Evolutionary conservation across 495 filamentous ascomycete genomes (phyloP), one percentile per base, ranked within the genome.

Genomic region (Xylaria palmicola): DNA sequence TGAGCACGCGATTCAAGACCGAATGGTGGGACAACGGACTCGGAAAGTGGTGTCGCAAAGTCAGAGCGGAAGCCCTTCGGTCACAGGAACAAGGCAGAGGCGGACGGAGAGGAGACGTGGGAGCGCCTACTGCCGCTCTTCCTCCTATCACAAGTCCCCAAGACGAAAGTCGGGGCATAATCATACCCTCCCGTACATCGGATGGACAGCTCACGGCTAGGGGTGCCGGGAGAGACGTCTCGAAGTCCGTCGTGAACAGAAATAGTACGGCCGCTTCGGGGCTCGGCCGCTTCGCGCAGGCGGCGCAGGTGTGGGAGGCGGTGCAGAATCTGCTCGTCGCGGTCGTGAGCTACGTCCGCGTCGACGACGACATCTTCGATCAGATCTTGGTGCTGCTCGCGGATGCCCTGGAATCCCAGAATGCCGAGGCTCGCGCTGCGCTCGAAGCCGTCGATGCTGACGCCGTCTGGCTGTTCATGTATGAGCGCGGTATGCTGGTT

Each of bases 401-500:
- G 9, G 83, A 80, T 3, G 71, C 76, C 50, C 50, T 87, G 52
- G 82, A 80, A 4, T 72, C 77, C 49, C 54, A 67, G 27, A 72
- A 79, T 48, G 48, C 57, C n/a, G 79, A 84, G 61, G 70, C 89
- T 10, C 75, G 74, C 48, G 68, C 69, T 36, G 84, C 82, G 13
- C 62, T 92, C 29, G 83, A 86, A 66, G 68, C 67, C 5, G 69
- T 83, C 37, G 90, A 92, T 71, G 75, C 83, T 7, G 89, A 93
- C 75, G 86, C 86, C 3, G 84, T 92, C 13, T 93, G 90, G 90
- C 70, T 91, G 63, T 71, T 81, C 56, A 65, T 81, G 74, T 77
- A 77, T 65, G 68, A 72, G 49, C 62, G 66, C 37, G 77, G 79
- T 45, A 59, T 65, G 62, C 64, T 76, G 15, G 20, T 7, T 12